These are phyloP conservation scores for Dothiorella sarmentorum DNA, from an alignment of 2,329 filamentous ascomycete species.

Conservation along the genomic window DNA sequence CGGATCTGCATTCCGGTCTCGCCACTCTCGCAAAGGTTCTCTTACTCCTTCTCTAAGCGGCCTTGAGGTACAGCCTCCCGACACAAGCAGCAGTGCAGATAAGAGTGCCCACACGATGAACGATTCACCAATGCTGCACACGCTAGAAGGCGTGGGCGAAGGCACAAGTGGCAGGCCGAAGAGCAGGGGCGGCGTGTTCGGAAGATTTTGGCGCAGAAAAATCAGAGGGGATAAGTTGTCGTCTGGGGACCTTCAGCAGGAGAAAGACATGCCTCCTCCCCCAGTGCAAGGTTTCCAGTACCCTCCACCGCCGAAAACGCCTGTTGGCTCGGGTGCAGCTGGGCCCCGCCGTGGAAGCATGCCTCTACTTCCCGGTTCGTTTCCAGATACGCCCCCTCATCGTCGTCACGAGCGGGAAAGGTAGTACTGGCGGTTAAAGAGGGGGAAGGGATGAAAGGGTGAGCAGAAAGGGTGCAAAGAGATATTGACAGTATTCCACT, in stretches of 20 bases:
- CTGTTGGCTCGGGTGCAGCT: background rate
- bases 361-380: constrained; percentile 11
- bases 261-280: constrained; percentile 5
- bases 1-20: background rate
- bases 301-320: constrained; percentile 16
- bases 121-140: constrained; percentile 4
- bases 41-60: constrained; percentile 11
- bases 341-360: constrained; percentile 14
- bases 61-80: constrained; percentile 4
- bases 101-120: constrained; percentile 9
- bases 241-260: constrained; percentile 1
- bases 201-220: constrained; percentile 12
- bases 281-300: constrained; percentile 1
- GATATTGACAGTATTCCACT: background rate
- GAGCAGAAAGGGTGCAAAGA: background rate
- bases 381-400: constrained; percentile 12
- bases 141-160: constrained; percentile 9
- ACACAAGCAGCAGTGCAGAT: constrained; percentile 7
- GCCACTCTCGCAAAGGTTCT: constrained; percentile 15
- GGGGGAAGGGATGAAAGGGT: background rate
- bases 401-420: constrained; percentile 7
- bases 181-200: constrained; percentile 12
- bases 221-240: constrained; percentile 10
- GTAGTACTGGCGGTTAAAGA: background rate
- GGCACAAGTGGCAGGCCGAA: constrained; percentile 4